These are phyloP conservation scores for Biscogniauxia sp. DNA, from an alignment of 2,329 filamentous ascomycete species.

Conservation along the genomic window DNA sequence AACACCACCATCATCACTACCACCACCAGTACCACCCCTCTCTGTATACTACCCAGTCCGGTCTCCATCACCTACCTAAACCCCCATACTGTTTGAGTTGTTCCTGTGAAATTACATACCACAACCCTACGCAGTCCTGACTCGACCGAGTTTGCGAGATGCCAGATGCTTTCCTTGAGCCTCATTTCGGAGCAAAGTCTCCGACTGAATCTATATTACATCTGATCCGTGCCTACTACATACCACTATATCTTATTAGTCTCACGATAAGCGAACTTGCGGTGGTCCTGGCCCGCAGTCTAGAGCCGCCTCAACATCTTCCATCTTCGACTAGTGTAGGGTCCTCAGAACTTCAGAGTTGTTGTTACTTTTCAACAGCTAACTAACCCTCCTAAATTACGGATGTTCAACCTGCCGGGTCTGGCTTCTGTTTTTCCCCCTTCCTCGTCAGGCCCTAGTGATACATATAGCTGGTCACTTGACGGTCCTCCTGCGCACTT, in stretches of 20 bases:
- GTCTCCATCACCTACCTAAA: too few species aligned
- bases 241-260: too few species aligned
- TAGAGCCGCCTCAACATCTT: not conserved
- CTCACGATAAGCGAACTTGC: not conserved
- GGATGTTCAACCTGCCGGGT: too few species aligned
- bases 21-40: too few species aligned
- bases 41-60: too few species aligned
- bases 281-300: not conserved
- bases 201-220: not conserved
- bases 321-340: not conserved
- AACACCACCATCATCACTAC: too few species aligned
- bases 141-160: not conserved
- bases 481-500: not conserved
- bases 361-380: too few species aligned
- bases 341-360: not conserved
- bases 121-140: not conserved
- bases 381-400: too few species aligned
- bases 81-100: too few species aligned
- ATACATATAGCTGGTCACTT: not conserved
- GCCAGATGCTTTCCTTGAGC: not conserved
- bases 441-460: not conserved
- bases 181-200: not conserved
- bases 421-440: too few species aligned
- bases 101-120: too few species aligned
- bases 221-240: too few species aligned